Percentiles rank a stretch among this genome's conserved stretches.
Conservation (phyloP, 345 rosid genomes). For the Aquilaria yunnanensis region DNA sequence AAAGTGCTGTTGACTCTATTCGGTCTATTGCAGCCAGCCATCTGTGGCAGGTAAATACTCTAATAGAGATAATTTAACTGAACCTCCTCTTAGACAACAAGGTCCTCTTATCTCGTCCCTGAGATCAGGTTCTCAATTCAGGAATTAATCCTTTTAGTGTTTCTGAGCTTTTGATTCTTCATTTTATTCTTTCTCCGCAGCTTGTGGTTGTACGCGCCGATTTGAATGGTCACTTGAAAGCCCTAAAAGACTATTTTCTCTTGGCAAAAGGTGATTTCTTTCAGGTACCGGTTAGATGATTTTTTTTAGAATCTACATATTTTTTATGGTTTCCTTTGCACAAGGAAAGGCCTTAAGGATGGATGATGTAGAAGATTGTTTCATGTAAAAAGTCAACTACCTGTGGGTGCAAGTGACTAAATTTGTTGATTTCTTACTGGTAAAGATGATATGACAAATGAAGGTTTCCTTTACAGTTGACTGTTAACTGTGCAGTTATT, state of each 20-base stretch:
- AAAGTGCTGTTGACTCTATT: conserved; percentile 75
- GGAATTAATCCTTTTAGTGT: conserved; percentile 6
- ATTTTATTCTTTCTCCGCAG: conserved; percentile 38
- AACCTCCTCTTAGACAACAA: too few species aligned
- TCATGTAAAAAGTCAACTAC: background rate
- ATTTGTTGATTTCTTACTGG: background rate
- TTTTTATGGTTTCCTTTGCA: background rate
- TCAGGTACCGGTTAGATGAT: conserved; percentile 51
- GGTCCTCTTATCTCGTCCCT: too few species aligned
- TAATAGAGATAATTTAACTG: background rate
- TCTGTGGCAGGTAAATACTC: conserved; percentile 91
- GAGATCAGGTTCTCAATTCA: background rate
- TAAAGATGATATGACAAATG: background rate
- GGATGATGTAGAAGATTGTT: background rate
- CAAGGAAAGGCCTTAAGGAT: background rate
- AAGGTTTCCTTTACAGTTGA: background rate
- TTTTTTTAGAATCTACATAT: background rate
- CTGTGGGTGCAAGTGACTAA: background rate
- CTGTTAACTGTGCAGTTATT: background rate
- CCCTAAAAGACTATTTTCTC: conserved; percentile 93
- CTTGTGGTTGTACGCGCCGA: conserved; percentile 94
- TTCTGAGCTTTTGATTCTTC: conserved; percentile 8
- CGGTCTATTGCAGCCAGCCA: conserved; percentile 95
- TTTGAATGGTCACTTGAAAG: conserved; percentile 91
- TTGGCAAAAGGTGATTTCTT: conserved; percentile 96